Conservation (phyloP, 257 asterid species). For the Capsicum chinense region DNA sequence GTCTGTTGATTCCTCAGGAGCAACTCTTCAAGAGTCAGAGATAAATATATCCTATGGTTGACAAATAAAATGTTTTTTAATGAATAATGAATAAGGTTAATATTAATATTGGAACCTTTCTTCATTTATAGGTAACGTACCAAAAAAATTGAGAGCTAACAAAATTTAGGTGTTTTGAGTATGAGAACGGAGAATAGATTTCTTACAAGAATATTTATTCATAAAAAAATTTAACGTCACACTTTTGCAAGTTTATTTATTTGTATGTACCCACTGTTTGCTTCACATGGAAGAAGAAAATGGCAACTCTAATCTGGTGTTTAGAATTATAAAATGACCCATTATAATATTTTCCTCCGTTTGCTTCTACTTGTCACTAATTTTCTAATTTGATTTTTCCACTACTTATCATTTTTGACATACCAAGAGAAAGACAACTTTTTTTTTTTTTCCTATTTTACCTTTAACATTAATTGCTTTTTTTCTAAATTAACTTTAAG, state of each 20-base stretch:
- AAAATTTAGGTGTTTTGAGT: slow-evolving; percentile 19
- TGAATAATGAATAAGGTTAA: background rate
- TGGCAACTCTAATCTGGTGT: background rate
- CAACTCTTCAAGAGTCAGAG: slow-evolving; percentile 2
- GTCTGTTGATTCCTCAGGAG: slow-evolving; percentile 17
- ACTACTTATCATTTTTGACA: too few species aligned
- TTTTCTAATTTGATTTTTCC: too few species aligned
- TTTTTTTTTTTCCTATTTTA: too few species aligned
- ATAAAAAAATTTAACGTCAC: background rate
- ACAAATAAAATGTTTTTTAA: slow-evolving; percentile 4
- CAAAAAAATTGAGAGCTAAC: background rate
- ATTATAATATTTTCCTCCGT: too few species aligned
- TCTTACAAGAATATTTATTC: slow-evolving; percentile 25
- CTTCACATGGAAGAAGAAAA: slow-evolving; percentile 9
- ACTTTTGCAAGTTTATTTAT: background rate
- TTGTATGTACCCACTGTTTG: background rate
- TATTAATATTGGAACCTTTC: slow-evolving; percentile 35
- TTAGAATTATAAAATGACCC: background rate
- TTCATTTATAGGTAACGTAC: slow-evolving; percentile 41
- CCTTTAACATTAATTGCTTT: too few species aligned
- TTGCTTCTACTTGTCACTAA: too few species aligned
- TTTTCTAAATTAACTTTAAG: too few species aligned
- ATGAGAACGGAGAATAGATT: slow-evolving; percentile 21
- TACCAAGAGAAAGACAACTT: too few species aligned
- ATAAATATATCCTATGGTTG: background rate